Evolutionary conservation across 164 flowering plant genomes (phyloP).

Genomic region (Magnolia kwangsiensis): DNA sequence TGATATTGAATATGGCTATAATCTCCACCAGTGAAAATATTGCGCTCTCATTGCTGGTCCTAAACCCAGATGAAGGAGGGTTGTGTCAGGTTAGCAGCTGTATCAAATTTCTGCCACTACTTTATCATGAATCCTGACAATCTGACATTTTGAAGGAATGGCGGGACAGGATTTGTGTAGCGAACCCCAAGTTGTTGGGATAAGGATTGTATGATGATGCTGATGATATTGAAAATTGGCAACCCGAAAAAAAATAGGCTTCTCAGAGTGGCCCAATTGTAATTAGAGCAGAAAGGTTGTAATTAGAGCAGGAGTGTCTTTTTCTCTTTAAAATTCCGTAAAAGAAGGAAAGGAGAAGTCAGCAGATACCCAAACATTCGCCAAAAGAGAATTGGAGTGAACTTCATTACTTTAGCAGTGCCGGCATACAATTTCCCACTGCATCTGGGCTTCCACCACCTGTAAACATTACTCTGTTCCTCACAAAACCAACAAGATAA

Average conservation of each 20-base stretch:
- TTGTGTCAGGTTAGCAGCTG: background rate
- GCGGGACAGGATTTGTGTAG: too few relatives aligned
- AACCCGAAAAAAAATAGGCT: background rate
- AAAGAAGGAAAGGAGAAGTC: background rate
- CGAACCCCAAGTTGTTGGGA: too few relatives aligned
- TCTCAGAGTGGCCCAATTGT: background rate
- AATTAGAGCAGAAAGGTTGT: background rate
- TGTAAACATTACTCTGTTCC: conserved; percentile 61
- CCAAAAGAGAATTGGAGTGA: conserved; percentile 81
- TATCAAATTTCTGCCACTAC: background rate
- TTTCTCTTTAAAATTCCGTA: background rate
- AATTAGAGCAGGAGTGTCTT: background rate
- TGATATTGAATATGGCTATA: background rate
- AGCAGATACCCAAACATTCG: conserved; percentile 71
- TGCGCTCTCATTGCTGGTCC: background rate
- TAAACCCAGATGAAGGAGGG: too few relatives aligned
- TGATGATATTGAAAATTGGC: background rate
- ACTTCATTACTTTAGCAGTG: conserved; percentile 67
- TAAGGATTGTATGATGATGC: too few relatives aligned
- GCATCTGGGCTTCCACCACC: conserved; percentile 79
- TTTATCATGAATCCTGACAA: background rate
- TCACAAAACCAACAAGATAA: background rate
- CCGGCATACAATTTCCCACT: conserved; percentile 45
- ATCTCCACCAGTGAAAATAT: background rate
- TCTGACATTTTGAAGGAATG: too few relatives aligned